Evolutionary conservation across 1,284 basidiomycete genomes (phyloP).

Genomic region (Waitea zeae): DNA sequence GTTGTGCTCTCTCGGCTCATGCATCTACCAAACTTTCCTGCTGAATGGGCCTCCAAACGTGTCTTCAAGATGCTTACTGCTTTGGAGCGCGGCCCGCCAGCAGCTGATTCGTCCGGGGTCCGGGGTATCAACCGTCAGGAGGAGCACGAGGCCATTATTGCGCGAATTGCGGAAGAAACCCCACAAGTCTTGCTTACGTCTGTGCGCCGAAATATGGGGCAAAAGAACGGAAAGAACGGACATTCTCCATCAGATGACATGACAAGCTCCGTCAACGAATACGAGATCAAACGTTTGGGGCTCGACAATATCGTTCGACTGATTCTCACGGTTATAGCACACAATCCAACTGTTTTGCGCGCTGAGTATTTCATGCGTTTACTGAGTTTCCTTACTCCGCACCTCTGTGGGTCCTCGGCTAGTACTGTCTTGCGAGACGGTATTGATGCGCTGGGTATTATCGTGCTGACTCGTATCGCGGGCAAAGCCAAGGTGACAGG

Average conservation of each 20-base stretch:
- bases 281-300: conserved; percentile 37
- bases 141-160: conserved; percentile 56
- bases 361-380: conserved; percentile 53
- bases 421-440: conserved; percentile 45
- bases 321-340: conserved; percentile 66
- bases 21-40: conserved; percentile 28
- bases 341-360: conserved; percentile 47
- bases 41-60: conserved; percentile 29
- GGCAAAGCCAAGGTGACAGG: conserved; percentile 30
- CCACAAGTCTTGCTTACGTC: conserved; percentile 44
- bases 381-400: conserved; percentile 38
- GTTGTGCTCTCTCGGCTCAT: conserved; percentile 42
- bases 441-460: conserved; percentile 45
- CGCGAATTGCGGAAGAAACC: conserved; percentile 49
- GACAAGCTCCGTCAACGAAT: too few relatives aligned
- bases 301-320: conserved; percentile 57
- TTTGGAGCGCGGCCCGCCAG: conserved; percentile 25
- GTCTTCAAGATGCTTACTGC: conserved; percentile 30
- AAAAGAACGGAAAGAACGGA: conserved; percentile 21
- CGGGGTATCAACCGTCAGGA: conserved; percentile 45
- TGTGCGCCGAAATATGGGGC: conserved; percentile 21
- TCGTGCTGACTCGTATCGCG: conserved; percentile 26
- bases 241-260: too few relatives aligned
- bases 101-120: conserved; percentile 59
- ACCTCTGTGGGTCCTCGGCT: conserved; percentile 35